These are phyloP conservation scores for Aspergillus sparsus DNA, from an alignment of 495 filamentous ascomycete genomes.

Conservation along the genomic window DNA sequence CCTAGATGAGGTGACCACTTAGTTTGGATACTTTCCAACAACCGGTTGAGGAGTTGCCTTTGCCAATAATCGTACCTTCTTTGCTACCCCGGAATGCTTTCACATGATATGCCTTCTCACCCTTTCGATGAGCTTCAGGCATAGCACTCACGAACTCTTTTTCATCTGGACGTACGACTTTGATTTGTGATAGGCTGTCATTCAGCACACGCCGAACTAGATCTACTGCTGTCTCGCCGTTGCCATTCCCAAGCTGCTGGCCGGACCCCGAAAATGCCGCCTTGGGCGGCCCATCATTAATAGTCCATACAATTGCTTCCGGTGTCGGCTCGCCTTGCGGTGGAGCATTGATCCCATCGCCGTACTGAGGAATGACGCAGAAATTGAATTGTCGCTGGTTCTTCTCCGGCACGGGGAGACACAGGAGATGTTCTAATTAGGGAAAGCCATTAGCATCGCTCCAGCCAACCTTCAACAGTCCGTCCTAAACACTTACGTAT, in stretches of 20 bases:
- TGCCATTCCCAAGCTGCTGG: conserved; percentile 43
- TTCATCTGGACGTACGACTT: conserved; percentile 68
- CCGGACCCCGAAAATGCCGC: conserved; percentile 42
- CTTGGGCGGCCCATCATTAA: conserved; percentile 72
- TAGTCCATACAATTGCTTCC: conserved; percentile 84
- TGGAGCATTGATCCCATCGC: conserved; percentile 55
- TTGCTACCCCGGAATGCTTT: conserved; percentile 92
- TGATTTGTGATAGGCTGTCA: conserved; percentile 55
- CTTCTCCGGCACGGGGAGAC: conserved; percentile 90
- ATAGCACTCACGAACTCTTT: conserved; percentile 75
- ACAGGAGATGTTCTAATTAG: conserved; percentile 67
- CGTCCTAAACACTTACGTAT: conserved; percentile 61
- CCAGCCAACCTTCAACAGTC: not conserved
- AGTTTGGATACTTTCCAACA: conserved; percentile 5
- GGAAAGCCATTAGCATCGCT: conserved; percentile 15
- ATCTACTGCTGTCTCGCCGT: conserved; percentile 61
- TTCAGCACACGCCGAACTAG: conserved; percentile 66
- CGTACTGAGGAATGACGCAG: conserved; percentile 70
- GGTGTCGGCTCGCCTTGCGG: conserved; percentile 36
- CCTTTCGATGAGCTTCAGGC: conserved; percentile 81
- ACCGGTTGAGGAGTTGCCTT: not conserved
- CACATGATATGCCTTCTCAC: conserved; percentile 87
- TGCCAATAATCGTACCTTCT: conserved; percentile 58
- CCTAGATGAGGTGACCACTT: conserved; percentile 44
- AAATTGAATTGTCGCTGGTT: conserved; percentile 86